Conservation (phyloP, 192 early-diverging fungal genomes). For the Haplosporangium gracile region DNA sequence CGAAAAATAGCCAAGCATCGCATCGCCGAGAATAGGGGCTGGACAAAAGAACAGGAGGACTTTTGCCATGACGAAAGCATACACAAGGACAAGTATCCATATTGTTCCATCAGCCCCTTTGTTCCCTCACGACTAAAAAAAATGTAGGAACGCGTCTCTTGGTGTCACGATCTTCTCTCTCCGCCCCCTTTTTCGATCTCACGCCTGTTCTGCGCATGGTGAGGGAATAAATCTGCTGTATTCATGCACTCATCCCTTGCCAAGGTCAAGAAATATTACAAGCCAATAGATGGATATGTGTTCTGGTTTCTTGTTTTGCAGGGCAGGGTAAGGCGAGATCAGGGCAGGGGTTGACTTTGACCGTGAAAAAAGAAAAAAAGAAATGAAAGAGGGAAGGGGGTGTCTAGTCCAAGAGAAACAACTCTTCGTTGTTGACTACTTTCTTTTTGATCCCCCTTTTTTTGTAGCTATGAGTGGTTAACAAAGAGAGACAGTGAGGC, state of each 20-base stretch:
- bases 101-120: constrained; percentile 21
- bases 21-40: neutral
- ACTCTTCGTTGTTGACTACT: neutral
- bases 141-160: constrained; percentile 1
- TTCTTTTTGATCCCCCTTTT: neutral
- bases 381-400: neutral
- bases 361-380: neutral
- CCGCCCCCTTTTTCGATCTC: constrained; percentile 26
- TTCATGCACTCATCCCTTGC: constrained; percentile 8
- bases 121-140: constrained; percentile 4
- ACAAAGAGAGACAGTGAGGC: neutral
- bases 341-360: neutral
- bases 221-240: constrained; percentile 2
- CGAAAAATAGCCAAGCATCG: neutral
- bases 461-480: neutral
- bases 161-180: constrained; percentile 12
- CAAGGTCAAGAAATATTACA: neutral
- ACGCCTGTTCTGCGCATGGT: constrained; percentile 11
- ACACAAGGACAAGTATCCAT: neutral
- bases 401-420: neutral
- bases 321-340: neutral
- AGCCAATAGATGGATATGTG: neutral
- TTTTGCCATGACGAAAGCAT: neutral
- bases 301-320: neutral
- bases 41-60: neutral